These are phyloP conservation scores for Epichloe brachyelytri DNA, from an alignment of 2,329 filamentous ascomycete species.

Conservation along the genomic window DNA sequence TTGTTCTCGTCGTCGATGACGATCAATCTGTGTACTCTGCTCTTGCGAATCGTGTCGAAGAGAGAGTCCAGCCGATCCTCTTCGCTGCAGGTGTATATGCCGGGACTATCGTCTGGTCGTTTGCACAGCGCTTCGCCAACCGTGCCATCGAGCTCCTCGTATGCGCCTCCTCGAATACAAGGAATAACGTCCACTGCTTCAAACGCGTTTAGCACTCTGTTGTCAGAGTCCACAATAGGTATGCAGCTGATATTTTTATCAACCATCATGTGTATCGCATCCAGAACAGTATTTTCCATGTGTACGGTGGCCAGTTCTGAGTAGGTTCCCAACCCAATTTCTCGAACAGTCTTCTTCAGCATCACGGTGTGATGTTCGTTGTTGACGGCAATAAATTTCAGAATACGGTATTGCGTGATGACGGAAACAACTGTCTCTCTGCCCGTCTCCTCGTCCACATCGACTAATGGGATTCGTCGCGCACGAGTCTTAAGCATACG, in stretches of 20 bases:
- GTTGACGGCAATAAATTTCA: constrained; percentile 98
- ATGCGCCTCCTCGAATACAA: constrained; percentile 83
- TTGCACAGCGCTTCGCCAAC: constrained; percentile 84
- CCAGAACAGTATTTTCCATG: constrained; percentile 86
- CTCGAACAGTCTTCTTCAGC: constrained; percentile 73
- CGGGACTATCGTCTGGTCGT: constrained; percentile 79
- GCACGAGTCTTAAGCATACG: constrained; percentile 90
- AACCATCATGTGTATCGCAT: constrained; percentile 89
- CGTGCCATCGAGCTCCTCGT: constrained; percentile 76
- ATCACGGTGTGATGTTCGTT: constrained; percentile 72
- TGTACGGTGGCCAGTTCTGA: constrained; percentile 63
- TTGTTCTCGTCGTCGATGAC: constrained; percentile 83
- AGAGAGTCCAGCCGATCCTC: constrained; percentile 90
- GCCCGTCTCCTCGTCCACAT: constrained; percentile 86
- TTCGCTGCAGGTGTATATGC: constrained; percentile 90
- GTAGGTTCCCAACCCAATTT: constrained; percentile 79
- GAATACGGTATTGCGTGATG: constrained; percentile 93
- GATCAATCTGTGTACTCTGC: constrained; percentile 81
- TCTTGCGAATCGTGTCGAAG: constrained; percentile 92
- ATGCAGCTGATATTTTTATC: constrained; percentile 89
- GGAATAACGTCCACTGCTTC: constrained; percentile 96
- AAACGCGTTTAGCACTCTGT: constrained; percentile 82
- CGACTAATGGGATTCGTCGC: constrained; percentile 84
- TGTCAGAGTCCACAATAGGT: constrained; percentile 72
- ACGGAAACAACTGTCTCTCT: constrained; percentile 91